phyloP scores from a whole-genome alignment of 495 filamentous ascomycete genomes.

The Rostrohypoxylon terebratum region DNA sequence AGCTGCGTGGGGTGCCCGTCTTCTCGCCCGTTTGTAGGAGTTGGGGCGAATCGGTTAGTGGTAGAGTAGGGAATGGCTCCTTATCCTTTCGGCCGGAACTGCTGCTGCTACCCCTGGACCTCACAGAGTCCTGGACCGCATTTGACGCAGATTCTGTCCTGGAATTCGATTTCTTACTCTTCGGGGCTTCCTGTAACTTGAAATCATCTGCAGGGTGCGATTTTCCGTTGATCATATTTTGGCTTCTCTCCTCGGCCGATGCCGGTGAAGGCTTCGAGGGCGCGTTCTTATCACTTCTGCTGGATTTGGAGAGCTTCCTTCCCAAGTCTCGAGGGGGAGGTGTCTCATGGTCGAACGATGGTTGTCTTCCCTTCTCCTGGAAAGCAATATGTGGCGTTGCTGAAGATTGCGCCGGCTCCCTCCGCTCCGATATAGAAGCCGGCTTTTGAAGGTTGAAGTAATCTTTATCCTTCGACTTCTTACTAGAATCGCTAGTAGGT shows the following conservation, averaged over 20 bases:
- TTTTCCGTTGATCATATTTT: slow-evolving; percentile 51
- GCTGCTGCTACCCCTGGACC: slow-evolving; percentile 46
- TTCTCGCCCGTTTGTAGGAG: slow-evolving; percentile 52
- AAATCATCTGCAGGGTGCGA: slow-evolving; percentile 65
- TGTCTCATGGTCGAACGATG: slow-evolving; percentile 63
- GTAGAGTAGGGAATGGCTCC: slow-evolving; percentile 31
- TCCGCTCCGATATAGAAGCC: slow-evolving; percentile 49
- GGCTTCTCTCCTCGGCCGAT: slow-evolving; percentile 54
- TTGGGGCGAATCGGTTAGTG: slow-evolving; percentile 49
- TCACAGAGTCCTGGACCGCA: slow-evolving; percentile 45
- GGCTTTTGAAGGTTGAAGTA: slow-evolving; percentile 61
- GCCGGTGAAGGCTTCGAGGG: slow-evolving; percentile 57
- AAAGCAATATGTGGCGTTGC: slow-evolving; percentile 92
- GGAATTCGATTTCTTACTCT: slow-evolving; percentile 72
- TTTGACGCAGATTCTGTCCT: slow-evolving; percentile 72
- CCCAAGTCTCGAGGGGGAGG: slow-evolving; percentile 55
- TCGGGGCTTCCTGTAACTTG: slow-evolving; percentile 80
- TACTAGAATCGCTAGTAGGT: slow-evolving; percentile 52
- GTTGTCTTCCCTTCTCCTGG: slow-evolving; percentile 83
- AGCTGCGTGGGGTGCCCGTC: slow-evolving; percentile 58
- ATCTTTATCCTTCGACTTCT: slow-evolving; percentile 63
- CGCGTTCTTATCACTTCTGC: slow-evolving; percentile 52
- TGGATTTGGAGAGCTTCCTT: slow-evolving; percentile 61
- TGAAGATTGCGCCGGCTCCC: slow-evolving; percentile 58
- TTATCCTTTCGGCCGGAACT: slow-evolving; percentile 49